A percentile compares a stretch with the other conserved stretches of the same genome.
These are phyloP conservation scores for Malassezia equina DNA, from an alignment of 1,284 basidiomycete genomes.

Conservation along the genomic window DNA sequence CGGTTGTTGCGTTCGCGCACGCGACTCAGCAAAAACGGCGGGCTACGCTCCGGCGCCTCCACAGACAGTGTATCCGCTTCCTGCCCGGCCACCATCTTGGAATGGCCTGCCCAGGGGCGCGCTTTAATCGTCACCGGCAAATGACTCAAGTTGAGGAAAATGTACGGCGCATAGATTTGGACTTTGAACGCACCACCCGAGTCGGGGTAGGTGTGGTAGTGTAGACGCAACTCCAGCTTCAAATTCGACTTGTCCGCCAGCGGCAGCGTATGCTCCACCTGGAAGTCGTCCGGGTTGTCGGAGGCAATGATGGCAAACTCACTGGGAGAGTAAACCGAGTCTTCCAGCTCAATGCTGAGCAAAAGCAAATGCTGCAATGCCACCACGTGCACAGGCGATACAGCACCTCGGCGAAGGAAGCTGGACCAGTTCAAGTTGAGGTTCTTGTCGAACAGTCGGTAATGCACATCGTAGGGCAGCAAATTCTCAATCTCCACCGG, in stretches of 20 bases:
- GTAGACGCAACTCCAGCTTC: slow-evolving; percentile 71
- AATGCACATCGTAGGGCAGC: slow-evolving; percentile 87
- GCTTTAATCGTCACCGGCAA: slow-evolving; percentile 71
- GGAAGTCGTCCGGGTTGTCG: slow-evolving; percentile 81
- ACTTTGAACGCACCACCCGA: slow-evolving; percentile 97
- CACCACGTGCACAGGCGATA: slow-evolving; percentile 94
- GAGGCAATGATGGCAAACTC: slow-evolving; percentile 97
- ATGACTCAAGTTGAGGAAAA: slow-evolving; percentile 87
- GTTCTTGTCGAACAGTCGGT: slow-evolving; percentile 88
- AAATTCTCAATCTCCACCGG: slow-evolving; percentile 94
- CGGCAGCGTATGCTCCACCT: slow-evolving; percentile 63
- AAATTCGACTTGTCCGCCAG: slow-evolving; percentile 67
- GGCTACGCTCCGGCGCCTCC: slow-evolving; percentile 48
- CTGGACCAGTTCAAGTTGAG: slow-evolving; percentile 71
- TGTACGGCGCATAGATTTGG: slow-evolving; percentile 85
- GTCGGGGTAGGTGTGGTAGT: slow-evolving; percentile 69
- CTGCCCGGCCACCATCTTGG: slow-evolving; percentile 78
- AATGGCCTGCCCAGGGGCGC: slow-evolving; percentile 61
- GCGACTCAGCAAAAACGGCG: slow-evolving; percentile 64
- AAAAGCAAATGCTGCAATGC: slow-evolving; percentile 85
- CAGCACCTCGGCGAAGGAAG: slow-evolving; percentile 82
- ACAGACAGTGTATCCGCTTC: slow-evolving; percentile 22
- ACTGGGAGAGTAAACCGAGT: slow-evolving; percentile 78
- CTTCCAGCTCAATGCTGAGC: slow-evolving; percentile 76
- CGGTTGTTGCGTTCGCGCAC: slow-evolving; percentile 69